These are phyloP conservation scores for Spinacia oleracea DNA, from an alignment of 179 eudicot species.

Conservation along the genomic window DNA sequence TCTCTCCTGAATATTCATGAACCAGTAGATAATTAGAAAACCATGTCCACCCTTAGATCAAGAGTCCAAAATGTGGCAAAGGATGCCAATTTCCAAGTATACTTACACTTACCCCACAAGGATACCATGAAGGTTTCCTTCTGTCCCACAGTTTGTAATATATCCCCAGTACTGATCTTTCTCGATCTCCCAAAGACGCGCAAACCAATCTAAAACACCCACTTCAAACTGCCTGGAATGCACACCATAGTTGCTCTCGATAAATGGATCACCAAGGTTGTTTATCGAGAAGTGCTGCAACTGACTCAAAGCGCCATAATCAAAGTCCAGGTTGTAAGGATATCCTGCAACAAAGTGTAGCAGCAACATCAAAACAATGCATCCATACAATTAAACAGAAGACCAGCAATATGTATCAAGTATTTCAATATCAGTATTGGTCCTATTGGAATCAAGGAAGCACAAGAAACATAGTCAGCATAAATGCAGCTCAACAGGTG, in stretches of 20 bases:
- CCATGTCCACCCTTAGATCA: no score
- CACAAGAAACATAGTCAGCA: not conserved
- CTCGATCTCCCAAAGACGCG: conserved; percentile 80
- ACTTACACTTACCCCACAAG: conserved; percentile 79
- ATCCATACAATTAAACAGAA: not conserved
- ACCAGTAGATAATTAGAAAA: no score
- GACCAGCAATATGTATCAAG: not conserved
- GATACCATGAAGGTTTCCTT: conserved; percentile 89
- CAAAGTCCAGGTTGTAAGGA: conserved; percentile 81
- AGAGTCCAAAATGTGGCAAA: not conserved
- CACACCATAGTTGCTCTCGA: conserved; percentile 85
- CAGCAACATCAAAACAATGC: not conserved
- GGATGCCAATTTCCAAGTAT: conserved; percentile 6
- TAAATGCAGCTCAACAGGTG: not conserved
- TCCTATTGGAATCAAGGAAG: not conserved
- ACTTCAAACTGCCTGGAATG: conserved; percentile 91
- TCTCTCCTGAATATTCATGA: no score
- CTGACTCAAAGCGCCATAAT: conserved; percentile 72
- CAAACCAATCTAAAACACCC: no score
- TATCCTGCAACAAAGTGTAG: conserved; percentile 40
- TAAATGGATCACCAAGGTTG: conserved; percentile 84
- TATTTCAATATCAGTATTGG: not conserved
- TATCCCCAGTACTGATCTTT: conserved; percentile 79
- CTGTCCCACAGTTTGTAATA: conserved; percentile 85
- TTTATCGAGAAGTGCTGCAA: conserved; percentile 87